These are phyloP conservation scores for Sugiyamaella floridensis DNA, from an alignment of 805 yeast species.

Conservation along the genomic window DNA sequence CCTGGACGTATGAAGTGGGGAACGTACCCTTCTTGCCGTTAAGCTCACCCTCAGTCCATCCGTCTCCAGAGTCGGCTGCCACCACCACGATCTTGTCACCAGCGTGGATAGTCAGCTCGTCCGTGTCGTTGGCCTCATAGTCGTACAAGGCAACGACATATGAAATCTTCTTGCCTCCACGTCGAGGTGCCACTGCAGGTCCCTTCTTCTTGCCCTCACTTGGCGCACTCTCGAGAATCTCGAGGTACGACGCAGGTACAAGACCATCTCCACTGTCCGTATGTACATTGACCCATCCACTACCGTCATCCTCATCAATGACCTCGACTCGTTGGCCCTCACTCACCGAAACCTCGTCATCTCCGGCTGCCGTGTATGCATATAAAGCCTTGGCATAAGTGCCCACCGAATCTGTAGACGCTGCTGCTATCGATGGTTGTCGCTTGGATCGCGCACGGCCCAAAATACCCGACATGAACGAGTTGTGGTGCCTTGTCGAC, in stretches of 20 bases:
- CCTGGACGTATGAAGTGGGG: conserved; percentile 62
- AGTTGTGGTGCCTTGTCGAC: not conserved
- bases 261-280: conserved; percentile 54
- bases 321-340: conserved; percentile 59
- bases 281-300: conserved; percentile 84
- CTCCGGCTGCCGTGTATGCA: conserved; percentile 58
- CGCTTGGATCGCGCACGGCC: conserved; percentile 7
- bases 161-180: conserved; percentile 58
- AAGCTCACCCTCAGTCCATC: conserved; percentile 92
- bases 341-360: conserved; percentile 61
- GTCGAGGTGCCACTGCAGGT: conserved; percentile 74
- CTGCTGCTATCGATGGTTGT: not conserved
- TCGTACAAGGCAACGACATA: conserved; percentile 61
- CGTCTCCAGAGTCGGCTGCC: conserved; percentile 63
- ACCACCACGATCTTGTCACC: conserved; percentile 71
- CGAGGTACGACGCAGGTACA: conserved; percentile 79
- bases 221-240: conserved; percentile 24
- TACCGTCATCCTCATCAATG: conserved; percentile 69
- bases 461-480: conserved; percentile 14
- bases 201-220: conserved; percentile 43
- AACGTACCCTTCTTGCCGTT: conserved; percentile 60
- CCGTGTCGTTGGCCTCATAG: conserved; percentile 69
- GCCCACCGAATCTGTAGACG: not conserved
- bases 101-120: conserved; percentile 62
- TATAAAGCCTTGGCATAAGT: conserved; percentile 49